Evolutionary conservation across 371 early-diverging fungal species (phyloP).

Genomic region (Apophysomyces trapeziformis): DNA sequence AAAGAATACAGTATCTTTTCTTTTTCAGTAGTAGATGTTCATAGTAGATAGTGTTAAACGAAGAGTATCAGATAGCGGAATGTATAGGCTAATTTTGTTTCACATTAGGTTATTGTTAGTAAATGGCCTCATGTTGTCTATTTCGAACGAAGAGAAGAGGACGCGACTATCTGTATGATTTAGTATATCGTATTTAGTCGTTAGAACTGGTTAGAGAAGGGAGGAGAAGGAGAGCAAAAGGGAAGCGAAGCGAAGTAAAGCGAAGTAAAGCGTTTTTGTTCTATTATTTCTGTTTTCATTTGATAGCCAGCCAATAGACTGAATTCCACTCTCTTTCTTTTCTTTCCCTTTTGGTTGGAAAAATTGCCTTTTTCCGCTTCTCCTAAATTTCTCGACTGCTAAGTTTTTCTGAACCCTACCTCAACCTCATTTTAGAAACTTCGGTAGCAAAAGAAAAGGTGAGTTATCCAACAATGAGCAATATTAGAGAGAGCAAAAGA

Average conservation of each 20-base stretch:
- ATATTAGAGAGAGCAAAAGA: neutral
- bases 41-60: too few species aligned
- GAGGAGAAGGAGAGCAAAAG: neutral
- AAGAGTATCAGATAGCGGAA: too few species aligned
- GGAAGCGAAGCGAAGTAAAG: neutral
- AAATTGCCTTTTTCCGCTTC: constrained; percentile 12
- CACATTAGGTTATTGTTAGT: too few species aligned
- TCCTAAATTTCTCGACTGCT: constrained; percentile 9
- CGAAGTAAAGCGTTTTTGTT: neutral
- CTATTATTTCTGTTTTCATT: constrained; percentile 1
- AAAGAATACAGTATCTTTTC: too few species aligned
- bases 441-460: constrained; percentile 2
- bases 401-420: neutral
- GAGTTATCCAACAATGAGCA: neutral
- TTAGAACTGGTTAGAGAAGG: neutral
- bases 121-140: too few species aligned
- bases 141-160: neutral
- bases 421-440: neutral
- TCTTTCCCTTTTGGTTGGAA: constrained; percentile 3
- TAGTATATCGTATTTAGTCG: too few species aligned
- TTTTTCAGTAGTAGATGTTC: too few species aligned
- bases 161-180: too few species aligned
- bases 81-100: too few species aligned
- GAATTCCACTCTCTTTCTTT: neutral
- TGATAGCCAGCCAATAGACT: constrained; percentile 11